phyloP scores from a whole-genome alignment of 192 early-diverging fungal genomes.

The Obelidium mucronatum region DNA sequence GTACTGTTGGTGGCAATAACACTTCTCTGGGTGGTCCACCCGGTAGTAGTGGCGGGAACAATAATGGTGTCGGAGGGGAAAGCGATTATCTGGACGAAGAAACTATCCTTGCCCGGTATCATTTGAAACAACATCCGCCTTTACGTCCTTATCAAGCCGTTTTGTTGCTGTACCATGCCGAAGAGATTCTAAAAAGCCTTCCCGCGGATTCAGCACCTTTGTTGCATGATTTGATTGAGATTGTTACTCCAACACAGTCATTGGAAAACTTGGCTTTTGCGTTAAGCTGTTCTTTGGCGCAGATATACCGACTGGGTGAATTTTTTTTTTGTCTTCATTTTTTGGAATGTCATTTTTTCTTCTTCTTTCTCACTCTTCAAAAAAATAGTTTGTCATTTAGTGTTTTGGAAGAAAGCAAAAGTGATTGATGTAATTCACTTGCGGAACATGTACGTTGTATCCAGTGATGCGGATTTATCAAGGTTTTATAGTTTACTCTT shows the following conservation, averaged over 20 bases:
- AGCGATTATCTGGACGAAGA: neutral
- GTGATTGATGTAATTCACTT: conserved; percentile 83
- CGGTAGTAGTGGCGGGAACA: too few species aligned
- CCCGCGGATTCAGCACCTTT: conserved; percentile 85
- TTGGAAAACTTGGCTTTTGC: conserved; percentile 82
- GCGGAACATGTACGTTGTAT: conserved; percentile 81
- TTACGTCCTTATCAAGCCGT: conserved; percentile 90
- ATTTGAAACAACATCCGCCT: neutral
- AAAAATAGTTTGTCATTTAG: conserved; percentile 78
- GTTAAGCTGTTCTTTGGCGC: conserved; percentile 92
- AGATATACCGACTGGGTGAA: conserved; percentile 76
- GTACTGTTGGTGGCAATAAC: neutral
- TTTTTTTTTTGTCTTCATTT: neutral
- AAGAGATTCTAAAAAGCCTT: conserved; percentile 76
- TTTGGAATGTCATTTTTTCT: neutral
- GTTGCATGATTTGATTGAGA: conserved; percentile 87
- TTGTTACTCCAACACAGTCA: conserved; percentile 82
- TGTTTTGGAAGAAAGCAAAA: conserved; percentile 93
- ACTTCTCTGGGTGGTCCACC: neutral
- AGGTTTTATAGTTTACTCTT: conserved; percentile 29
- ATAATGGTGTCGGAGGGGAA: neutral
- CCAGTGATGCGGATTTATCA: conserved; percentile 67
- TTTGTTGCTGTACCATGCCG: conserved; percentile 82
- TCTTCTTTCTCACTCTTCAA: neutral
- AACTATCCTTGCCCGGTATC: neutral